These are phyloP conservation scores for Neonectria sp. DNA, from an alignment of 2,329 filamentous ascomycete genomes.

Conservation along the genomic window DNA sequence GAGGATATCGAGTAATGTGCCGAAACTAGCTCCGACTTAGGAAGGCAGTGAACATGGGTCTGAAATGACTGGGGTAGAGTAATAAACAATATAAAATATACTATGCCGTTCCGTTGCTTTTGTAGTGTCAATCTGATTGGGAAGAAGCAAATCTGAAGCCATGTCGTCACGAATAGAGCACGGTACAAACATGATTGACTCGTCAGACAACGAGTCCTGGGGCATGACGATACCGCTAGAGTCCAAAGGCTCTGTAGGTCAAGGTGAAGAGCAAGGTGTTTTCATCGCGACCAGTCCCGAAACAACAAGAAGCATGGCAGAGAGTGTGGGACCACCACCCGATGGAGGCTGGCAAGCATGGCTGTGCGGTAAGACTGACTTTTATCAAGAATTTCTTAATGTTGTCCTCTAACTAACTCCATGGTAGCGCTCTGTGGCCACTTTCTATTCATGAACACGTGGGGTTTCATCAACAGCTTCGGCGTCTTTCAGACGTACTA, in stretches of 20 bases:
- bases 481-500: slow-evolving; percentile 20
- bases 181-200: not conserved
- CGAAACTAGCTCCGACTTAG: not conserved
- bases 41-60: not conserved
- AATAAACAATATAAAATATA: not conserved
- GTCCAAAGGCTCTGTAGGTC: not conserved
- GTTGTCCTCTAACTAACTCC: not conserved
- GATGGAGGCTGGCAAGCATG: not conserved
- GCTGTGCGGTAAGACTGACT: not conserved
- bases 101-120: not conserved
- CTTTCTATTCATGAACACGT: slow-evolving; percentile 17
- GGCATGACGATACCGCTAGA: not conserved
- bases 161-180: not conserved
- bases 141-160: not conserved
- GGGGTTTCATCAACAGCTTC: slow-evolving; percentile 19
- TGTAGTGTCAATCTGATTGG: not conserved
- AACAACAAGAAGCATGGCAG: not conserved
- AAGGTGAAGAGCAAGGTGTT: slow-evolving; percentile 1
- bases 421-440: not conserved
- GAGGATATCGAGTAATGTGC: not conserved
- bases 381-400: not conserved
- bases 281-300: not conserved
- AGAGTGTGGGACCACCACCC: not conserved
- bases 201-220: slow-evolving; percentile 1
- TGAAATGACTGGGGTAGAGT: not conserved